Base-by-base conservation (phyloP, 371 early-diverging fungal species). In the Dichotomocladium elegans region DNA sequence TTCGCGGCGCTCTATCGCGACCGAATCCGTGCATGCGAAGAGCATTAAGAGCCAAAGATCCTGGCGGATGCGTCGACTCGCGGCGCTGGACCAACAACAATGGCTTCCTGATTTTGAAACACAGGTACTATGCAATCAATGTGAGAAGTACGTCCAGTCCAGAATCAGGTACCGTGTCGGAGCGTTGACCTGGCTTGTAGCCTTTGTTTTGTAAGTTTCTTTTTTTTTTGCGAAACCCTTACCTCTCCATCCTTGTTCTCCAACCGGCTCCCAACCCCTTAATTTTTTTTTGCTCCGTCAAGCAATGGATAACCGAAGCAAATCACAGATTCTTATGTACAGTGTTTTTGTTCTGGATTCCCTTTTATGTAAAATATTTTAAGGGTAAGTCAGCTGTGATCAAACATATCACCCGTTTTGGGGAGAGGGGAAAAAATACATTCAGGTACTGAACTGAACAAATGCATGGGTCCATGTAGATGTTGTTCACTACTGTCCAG, bases 331-430 rank as follows among this genome's bases (percentile, higher is more conserved):
- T 73, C 9, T 31, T 66, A 25, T 66, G 69, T 47, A 73, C 73
- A 24, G 63, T 69, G 0, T 37, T 73, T 24, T 31, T 73, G 11
- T 73, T 66, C 41, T 73, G 73, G 73, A 49, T 73, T 10, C 69
- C 73, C 6, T 69, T 73, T 49, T 73, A 64, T 43, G 67, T 73
- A n/a, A 73, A 73, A 26, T 73, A 73, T 27, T 73, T 69, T 40
- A 73, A 73, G 66, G 73, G 73, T 63, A 62, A 46, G 22, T 17
- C 11, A 19, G 11, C 3, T n/a, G n/a, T n/a, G n/a, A n/a, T n/a
- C n/a, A n/a, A n/a, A n/a, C n/a, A n/a, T n/a, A n/a, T n/a, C n/a
- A n/a, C n/a, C n/a, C n/a, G n/a, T n/a, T n/a, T n/a, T n/a, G n/a
- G n/a, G n/a, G n/a, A 43, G n/a, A 2, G 10, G 30, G 29, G 6